phyloP scores from a whole-genome alignment of 2,329 filamentous ascomycete genomes.

The Annulohypoxylon truncatum region DNA sequence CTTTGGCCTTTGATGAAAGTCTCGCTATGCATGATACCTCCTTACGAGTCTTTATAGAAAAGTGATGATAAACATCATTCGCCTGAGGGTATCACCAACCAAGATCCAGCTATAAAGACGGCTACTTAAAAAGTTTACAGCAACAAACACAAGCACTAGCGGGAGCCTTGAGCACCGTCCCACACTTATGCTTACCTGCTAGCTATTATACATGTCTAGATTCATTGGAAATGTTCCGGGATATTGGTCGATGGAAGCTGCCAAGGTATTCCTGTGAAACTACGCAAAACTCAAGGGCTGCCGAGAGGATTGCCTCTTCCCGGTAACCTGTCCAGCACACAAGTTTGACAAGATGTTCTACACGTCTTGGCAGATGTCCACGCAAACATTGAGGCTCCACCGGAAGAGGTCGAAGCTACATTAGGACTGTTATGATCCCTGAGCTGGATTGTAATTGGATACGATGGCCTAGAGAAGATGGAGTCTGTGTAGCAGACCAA shows the following conservation, averaged over 20 bases:
- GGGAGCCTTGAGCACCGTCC: too few species aligned
- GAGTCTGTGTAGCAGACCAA: neutral
- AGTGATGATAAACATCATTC: too few species aligned
- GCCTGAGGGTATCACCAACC: too few species aligned
- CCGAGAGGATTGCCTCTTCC: neutral
- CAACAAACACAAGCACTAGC: too few species aligned
- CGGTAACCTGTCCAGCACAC: neutral
- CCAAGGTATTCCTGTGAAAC: neutral
- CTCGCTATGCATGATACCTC: too few species aligned
- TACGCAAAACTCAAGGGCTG: neutral
- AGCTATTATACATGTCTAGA: too few species aligned
- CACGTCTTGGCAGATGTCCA: neutral
- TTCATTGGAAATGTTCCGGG: too few species aligned
- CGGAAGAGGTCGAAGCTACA: slow-evolving; percentile 15
- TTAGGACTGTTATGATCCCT: neutral
- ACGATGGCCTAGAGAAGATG: neutral
- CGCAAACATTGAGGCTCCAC: slow-evolving; percentile 8
- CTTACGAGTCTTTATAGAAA: too few species aligned
- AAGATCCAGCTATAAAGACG: too few species aligned
- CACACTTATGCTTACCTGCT: too few species aligned
- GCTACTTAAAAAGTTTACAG: too few species aligned
- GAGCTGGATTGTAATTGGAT: neutral
- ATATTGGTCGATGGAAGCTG: neutral
- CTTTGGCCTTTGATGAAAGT: too few species aligned
- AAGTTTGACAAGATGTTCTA: neutral